phyloP scores from a whole-genome alignment of 768 basidiomycete genomes.

The Podaxis mareebaensis region DNA sequence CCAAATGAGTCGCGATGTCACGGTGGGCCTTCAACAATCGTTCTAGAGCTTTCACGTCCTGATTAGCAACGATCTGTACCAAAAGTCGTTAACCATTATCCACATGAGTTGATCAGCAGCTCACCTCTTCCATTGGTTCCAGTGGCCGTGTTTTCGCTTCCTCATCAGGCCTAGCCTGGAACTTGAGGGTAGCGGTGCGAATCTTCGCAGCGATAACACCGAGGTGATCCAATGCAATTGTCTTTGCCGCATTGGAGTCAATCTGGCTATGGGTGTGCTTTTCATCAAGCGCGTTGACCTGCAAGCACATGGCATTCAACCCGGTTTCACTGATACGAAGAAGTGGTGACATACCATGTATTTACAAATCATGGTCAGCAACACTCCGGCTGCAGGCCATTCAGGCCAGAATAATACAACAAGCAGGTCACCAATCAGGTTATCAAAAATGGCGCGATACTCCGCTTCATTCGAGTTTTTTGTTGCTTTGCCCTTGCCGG shows the following conservation, averaged over 20 bases:
- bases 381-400: slow-evolving; percentile 90
- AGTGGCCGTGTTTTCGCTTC: slow-evolving; percentile 38
- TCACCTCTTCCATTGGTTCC: slow-evolving; percentile 74
- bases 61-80: slow-evolving; percentile 51
- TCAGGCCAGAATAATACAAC: slow-evolving; percentile 93
- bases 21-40: slow-evolving; percentile 62
- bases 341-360: slow-evolving; percentile 65
- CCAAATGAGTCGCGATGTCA: slow-evolving; percentile 65
- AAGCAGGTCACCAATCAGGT: slow-evolving; percentile 84
- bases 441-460: slow-evolving; percentile 91
- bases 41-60: slow-evolving; percentile 54
- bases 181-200: slow-evolving; percentile 54
- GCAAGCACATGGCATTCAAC: background rate
- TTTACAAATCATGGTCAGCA: slow-evolving; percentile 78
- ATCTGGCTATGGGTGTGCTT: slow-evolving; percentile 62
- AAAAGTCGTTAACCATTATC: background rate
- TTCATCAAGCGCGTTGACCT: slow-evolving; percentile 87
- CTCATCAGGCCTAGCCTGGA: slow-evolving; percentile 34
- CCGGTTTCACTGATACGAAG: background rate
- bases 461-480: slow-evolving; percentile 95
- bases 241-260: slow-evolving; percentile 86
- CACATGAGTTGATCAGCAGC: slow-evolving; percentile 4
- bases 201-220: slow-evolving; percentile 90
- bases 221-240: slow-evolving; percentile 89
- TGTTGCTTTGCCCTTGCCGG: slow-evolving; percentile 84